Percentiles rank a stretch among this genome's conserved stretches.
These are phyloP conservation scores for Crithidia thermophila DNA, from an alignment of 208 protist genomes.

Conservation along the genomic window DNA sequence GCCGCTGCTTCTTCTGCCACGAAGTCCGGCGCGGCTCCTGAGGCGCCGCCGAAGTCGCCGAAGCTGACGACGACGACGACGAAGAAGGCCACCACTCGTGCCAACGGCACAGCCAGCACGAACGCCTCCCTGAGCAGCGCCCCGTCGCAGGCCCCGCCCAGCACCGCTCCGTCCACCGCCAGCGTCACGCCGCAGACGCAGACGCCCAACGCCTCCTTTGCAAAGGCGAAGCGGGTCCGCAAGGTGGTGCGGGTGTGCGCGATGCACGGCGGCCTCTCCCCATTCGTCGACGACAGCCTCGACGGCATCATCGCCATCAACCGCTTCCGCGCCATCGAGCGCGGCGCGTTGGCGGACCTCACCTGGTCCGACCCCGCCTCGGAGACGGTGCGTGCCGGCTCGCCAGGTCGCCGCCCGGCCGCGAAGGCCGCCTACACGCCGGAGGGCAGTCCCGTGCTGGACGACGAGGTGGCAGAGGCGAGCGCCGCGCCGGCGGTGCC, in stretches of 20 bases:
- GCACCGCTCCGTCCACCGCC: too few species aligned
- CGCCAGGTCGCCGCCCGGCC: not conserved
- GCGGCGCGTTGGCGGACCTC: constrained; percentile 98
- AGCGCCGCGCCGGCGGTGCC: not conserved
- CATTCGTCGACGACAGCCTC: constrained; percentile 94
- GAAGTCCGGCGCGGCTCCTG: not conserved
- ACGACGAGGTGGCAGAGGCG: constrained; percentile 9
- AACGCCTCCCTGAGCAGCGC: not conserved
- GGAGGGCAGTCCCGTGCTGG: constrained; percentile 2
- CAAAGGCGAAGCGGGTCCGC: constrained; percentile 13
- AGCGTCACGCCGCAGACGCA: not conserved
- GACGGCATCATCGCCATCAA: constrained; percentile 96
- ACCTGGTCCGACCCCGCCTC: constrained; percentile 98
- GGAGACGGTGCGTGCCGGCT: constrained; percentile 1
- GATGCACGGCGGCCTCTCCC: constrained; percentile 98
- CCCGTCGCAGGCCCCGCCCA: not conserved
- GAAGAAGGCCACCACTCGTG: too few species aligned
- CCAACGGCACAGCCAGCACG: not conserved
- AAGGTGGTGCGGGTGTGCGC: constrained; percentile 93
- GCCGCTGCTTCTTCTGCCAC: not conserved
- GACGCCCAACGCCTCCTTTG: not conserved
- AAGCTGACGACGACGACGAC: not conserved
- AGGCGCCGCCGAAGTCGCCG: not conserved
- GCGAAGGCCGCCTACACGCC: not conserved
- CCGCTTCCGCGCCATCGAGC: constrained; percentile 94